Percentiles rank a stretch among this genome's conserved stretches.
Evolutionary conservation across 768 basidiomycete genomes (phyloP).

Genomic region (Rhizopogon salebrosus): DNA sequence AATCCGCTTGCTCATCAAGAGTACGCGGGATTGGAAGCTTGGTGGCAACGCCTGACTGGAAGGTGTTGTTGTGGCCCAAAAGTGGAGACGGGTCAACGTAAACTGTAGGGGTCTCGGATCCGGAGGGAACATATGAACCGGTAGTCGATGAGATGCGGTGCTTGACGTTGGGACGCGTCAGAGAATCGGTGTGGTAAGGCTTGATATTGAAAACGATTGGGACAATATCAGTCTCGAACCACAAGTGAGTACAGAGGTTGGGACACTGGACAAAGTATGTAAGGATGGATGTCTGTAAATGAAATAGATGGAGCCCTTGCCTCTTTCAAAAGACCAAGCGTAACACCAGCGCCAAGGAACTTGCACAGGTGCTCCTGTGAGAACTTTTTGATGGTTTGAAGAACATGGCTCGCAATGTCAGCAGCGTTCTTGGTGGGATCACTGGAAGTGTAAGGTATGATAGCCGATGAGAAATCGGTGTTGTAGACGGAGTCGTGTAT

Average conservation of each 20-base stretch:
- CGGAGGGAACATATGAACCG: constrained; percentile 73
- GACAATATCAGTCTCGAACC: constrained; percentile 80
- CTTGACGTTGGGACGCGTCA: constrained; percentile 75
- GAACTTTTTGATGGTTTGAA: constrained; percentile 67
- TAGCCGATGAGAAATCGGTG: constrained; percentile 66
- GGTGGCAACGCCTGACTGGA: constrained; percentile 42
- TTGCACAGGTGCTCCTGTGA: constrained; percentile 76
- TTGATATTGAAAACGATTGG: constrained; percentile 86
- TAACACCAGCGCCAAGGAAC: constrained; percentile 81
- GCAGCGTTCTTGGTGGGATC: constrained; percentile 51
- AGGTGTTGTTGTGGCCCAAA: constrained; percentile 31
- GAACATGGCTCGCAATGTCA: constrained; percentile 58
- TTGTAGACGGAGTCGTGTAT: constrained; percentile 83
- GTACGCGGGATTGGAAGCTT: constrained; percentile 72
- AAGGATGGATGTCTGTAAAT: constrained; percentile 8
- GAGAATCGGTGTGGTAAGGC: constrained; percentile 72
- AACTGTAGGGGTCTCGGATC: constrained; percentile 70
- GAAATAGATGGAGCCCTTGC: constrained; percentile 28
- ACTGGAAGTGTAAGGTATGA: constrained; percentile 46
- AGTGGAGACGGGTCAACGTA: constrained; percentile 57
- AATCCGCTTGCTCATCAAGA: constrained; percentile 81
- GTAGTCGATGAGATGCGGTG: constrained; percentile 79
- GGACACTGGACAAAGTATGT: constrained; percentile 46
- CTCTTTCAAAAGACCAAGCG: constrained; percentile 64
- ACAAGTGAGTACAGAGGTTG: constrained; percentile 80